Evolutionary conservation across 2,329 filamentous ascomycete species (phyloP).

Genomic region (Daldinia sp.): DNA sequence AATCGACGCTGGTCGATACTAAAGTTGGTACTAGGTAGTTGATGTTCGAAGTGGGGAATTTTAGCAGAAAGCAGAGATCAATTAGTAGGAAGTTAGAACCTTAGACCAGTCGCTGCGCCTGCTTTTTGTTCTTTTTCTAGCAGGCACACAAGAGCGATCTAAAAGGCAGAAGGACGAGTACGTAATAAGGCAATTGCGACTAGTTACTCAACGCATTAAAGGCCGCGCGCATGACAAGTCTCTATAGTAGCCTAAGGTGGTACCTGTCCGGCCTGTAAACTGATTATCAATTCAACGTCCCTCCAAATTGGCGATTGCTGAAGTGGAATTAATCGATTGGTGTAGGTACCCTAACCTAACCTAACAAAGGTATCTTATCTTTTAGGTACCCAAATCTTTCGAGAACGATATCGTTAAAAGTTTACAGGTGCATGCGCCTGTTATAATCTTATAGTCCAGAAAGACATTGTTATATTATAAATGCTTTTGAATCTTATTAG

Average conservation of each 20-base stretch:
- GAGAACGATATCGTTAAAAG: neutral
- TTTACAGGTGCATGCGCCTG: too few relatives aligned
- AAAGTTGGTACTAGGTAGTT: neutral
- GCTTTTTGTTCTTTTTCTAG: constrained; percentile 19
- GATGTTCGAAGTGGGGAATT: constrained; percentile 11
- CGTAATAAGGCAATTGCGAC: constrained; percentile 36
- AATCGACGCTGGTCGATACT: constrained; percentile 1
- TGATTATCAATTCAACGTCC: constrained; percentile 4
- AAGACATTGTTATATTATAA: neutral
- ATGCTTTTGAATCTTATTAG: neutral
- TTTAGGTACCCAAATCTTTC: neutral
- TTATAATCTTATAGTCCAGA: neutral
- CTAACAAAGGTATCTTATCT: neutral
- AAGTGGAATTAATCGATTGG: too few relatives aligned
- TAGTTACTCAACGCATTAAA: constrained; percentile 9
- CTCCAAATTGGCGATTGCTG: neutral
- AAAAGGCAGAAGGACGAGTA: constrained; percentile 35
- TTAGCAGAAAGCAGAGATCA: neutral
- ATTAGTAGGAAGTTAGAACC: constrained; percentile 10
- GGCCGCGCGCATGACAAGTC: constrained; percentile 13
- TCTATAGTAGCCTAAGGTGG: constrained; percentile 19
- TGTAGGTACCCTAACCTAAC: too few relatives aligned
- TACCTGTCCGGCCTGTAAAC: neutral
- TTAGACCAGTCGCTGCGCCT: constrained; percentile 2
- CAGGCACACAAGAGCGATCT: neutral